phyloP scores from a whole-genome alignment of 371 early-diverging fungal genomes.

The Apophysomyces sp. region DNA sequence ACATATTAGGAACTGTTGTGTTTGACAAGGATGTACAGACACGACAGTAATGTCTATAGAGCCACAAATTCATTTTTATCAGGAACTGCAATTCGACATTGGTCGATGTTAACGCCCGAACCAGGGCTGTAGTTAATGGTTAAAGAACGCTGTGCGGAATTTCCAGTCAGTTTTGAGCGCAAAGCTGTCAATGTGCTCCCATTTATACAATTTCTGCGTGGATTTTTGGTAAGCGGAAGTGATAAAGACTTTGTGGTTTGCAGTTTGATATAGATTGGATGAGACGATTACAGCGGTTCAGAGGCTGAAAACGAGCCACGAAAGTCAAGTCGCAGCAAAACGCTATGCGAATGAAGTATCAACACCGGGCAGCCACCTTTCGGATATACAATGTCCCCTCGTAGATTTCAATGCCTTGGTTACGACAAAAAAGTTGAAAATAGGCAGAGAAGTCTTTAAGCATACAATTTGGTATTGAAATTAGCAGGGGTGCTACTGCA shows the following conservation, averaged over 20 bases:
- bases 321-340: background rate
- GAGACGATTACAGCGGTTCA: constrained; percentile 1
- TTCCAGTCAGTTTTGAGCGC: background rate
- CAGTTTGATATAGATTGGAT: background rate
- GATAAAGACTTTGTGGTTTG: background rate
- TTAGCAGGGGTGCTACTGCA: too few species aligned
- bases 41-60: too few species aligned
- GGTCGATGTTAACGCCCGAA: background rate
- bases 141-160: background rate
- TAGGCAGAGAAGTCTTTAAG: too few species aligned
- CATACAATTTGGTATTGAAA: too few species aligned
- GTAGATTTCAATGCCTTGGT: too few species aligned
- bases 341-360: background rate
- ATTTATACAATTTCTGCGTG: background rate
- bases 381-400: too few species aligned
- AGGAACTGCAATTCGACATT: constrained; percentile 7
- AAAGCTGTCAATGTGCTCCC: background rate
- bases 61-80: background rate
- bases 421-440: too few species aligned
- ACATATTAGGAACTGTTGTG: too few species aligned
- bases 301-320: constrained; percentile 7
- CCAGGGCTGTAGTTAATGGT: background rate
- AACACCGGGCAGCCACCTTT: background rate
- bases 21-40: too few species aligned
- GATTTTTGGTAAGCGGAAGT: background rate